Evolutionary conservation across 805 yeast species (phyloP).

Genomic region (Yamadazyma sp.): DNA sequence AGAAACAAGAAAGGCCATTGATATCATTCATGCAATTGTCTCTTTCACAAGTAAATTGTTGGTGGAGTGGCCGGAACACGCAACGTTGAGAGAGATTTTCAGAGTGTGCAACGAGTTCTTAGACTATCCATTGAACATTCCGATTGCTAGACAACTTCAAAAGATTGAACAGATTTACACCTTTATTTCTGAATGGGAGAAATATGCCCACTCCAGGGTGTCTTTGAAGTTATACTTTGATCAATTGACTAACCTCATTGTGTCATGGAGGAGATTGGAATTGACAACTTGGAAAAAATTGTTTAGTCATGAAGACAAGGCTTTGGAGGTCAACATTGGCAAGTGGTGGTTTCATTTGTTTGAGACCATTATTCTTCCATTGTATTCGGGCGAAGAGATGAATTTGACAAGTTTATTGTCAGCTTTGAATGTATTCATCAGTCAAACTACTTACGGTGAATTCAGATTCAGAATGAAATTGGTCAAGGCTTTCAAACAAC

Average conservation of each 20-base stretch:
- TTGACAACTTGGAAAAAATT: conserved; percentile 81
- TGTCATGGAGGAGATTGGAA: conserved; percentile 89
- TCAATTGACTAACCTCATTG: conserved; percentile 64
- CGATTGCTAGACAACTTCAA: conserved; percentile 74
- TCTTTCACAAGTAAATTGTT: conserved; percentile 44
- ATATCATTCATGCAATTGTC: conserved; percentile 34
- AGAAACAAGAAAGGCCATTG: conserved; percentile 63
- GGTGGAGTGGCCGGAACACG: conserved; percentile 92
- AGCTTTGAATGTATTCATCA: conserved; percentile 72
- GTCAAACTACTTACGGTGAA: conserved; percentile 78
- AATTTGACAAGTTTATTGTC: conserved; percentile 27
- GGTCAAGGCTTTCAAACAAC: conserved; percentile 62
- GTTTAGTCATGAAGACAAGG: conserved; percentile 61
- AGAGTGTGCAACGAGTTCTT: conserved; percentile 67
- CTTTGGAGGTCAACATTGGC: conserved; percentile 52
- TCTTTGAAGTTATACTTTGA: conserved; percentile 58
- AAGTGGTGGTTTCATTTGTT: conserved; percentile 92
- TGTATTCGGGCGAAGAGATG: conserved; percentile 35
- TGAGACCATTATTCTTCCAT: conserved; percentile 68
- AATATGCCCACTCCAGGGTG: conserved; percentile 79
- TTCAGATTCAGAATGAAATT: conserved; percentile 57
- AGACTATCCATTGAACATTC: conserved; percentile 59
- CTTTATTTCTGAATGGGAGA: conserved; percentile 87
- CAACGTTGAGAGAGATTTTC: conserved; percentile 69
- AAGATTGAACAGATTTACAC: conserved; percentile 87